A percentile compares a stretch with the other conserved stretches of the same genome.
Evolutionary conservation across 2,329 filamentous ascomycete genomes (phyloP).

Genomic region (Lanzia echinophila): DNA sequence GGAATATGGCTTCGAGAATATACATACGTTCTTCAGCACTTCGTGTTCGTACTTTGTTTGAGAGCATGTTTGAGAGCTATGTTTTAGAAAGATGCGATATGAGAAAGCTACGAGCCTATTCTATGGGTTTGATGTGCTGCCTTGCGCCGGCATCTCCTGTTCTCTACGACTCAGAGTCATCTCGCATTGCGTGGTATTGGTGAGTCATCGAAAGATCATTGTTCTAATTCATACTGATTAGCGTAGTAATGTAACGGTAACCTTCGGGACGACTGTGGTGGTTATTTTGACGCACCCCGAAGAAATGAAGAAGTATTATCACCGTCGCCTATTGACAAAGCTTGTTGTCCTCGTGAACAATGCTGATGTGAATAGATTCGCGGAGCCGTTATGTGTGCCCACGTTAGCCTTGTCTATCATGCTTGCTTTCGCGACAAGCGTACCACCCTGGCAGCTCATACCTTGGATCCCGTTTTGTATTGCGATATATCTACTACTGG

Average conservation of each 20-base stretch:
- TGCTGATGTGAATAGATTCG: conserved; percentile 4
- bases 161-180: background rate
- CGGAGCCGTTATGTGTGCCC: background rate
- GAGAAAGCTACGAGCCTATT: background rate
- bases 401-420: background rate
- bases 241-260: conserved; percentile 1
- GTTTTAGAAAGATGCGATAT: background rate
- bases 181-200: conserved; percentile 5
- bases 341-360: background rate
- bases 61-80: background rate
- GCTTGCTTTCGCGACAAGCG: conserved; percentile 6
- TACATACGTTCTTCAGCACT: too few species aligned
- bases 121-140: background rate
- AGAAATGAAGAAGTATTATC: conserved; percentile 12
- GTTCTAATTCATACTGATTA: background rate
- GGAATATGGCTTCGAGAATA: too few species aligned
- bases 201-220: conserved; percentile 1
- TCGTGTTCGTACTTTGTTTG: background rate
- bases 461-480: conserved; percentile 14
- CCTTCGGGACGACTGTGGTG: background rate
- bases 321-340: background rate
- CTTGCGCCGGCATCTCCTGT: background rate
- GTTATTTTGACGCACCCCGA: conserved; percentile 9
- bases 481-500: conserved; percentile 12
- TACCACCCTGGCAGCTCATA: conserved; percentile 4